Evolutionary conservation across 2,329 filamentous ascomycete species (phyloP).

Genomic region (Fusarium chlamydosporum): DNA sequence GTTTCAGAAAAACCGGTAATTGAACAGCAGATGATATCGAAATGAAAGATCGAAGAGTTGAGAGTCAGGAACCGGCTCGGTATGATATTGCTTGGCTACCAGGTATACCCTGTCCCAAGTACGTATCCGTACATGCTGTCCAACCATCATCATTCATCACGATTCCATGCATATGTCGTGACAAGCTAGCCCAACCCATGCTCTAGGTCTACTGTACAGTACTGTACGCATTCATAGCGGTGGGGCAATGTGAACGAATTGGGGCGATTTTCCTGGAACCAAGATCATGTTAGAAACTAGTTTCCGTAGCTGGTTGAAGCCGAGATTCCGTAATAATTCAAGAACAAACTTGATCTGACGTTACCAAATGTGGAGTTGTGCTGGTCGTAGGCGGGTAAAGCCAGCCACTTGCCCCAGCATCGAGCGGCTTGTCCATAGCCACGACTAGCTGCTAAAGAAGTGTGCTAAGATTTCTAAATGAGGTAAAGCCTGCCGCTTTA

Average conservation of each 20-base stretch:
- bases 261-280: conserved; percentile 10
- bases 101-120: conserved; percentile 5
- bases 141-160: conserved; percentile 41
- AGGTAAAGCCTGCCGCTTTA: conserved; percentile 4
- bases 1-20: conserved; percentile 28
- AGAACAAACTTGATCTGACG: conserved; percentile 31
- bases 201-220: not conserved
- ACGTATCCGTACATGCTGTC: not conserved
- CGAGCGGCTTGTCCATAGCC: conserved; percentile 16
- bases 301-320: conserved; percentile 11
- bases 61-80: conserved; percentile 11
- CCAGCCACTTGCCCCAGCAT: conserved; percentile 24
- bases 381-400: not conserved
- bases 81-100: conserved; percentile 13
- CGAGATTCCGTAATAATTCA: conserved; percentile 25
- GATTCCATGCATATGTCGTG: conserved; percentile 26
- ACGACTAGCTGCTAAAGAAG: not conserved
- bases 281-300: conserved; percentile 10
- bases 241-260: conserved; percentile 3
- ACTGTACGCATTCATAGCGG: not conserved
- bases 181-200: conserved; percentile 9
- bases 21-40: conserved; percentile 3
- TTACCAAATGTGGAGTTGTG: conserved; percentile 10
- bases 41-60: conserved; percentile 14
- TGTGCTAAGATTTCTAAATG: not conserved